Evolutionary conservation across 495 filamentous ascomycete genomes (phyloP), one percentile per base, ranked within the genome.

Genomic region (Tuber borchii): DNA sequence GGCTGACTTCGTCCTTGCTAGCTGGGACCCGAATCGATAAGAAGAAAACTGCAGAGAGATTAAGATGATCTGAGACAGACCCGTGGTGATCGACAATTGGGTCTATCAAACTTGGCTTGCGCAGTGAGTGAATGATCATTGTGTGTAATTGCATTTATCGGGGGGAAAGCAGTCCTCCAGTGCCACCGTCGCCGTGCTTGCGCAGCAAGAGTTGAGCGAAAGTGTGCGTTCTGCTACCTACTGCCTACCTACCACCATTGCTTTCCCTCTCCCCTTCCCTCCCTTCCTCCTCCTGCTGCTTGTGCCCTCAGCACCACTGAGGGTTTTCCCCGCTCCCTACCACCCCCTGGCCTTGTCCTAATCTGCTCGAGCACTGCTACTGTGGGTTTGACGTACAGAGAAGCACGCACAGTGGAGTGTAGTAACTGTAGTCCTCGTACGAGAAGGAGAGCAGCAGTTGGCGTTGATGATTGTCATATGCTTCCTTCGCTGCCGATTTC

Each of bases 11-110:
- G 51, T 31, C 51, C n/a, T 61, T 61, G n/a, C n/a, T 61, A 8
- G 8, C n/a, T 26, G n/a, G 51, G 51, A 61, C 51, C n/a, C 22
- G n/a, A 61, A 61, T 61, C 51, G 51, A 61, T 61, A 61, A 61
- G 51, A 61, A 61, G n/a, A 14, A n/a, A 56, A n/a, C 48, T 31
- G 51, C 48, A 56, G 22, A 56, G 48, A 56, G 48, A 56, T 56
- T n/a, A 56, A 26, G 48, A 14, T 16, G 51, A 61, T 61, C 51
- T 61, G 51, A 61, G 51, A 61, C 51, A 26, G 51, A 61, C n/a
- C 51, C 51, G 51, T 61, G 51, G 22, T 61, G 51, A 61, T 61
- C n/a, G 51, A 61, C 51, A 61, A 61, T 61, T 61, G 51, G 51
- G 51, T 61, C 51, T 26, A 61, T 61, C 51, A 61, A 61, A 61